These are phyloP conservation scores for Heliamphora exappendiculata DNA, from an alignment of 148 eudicot species.

Conservation along the genomic window DNA sequence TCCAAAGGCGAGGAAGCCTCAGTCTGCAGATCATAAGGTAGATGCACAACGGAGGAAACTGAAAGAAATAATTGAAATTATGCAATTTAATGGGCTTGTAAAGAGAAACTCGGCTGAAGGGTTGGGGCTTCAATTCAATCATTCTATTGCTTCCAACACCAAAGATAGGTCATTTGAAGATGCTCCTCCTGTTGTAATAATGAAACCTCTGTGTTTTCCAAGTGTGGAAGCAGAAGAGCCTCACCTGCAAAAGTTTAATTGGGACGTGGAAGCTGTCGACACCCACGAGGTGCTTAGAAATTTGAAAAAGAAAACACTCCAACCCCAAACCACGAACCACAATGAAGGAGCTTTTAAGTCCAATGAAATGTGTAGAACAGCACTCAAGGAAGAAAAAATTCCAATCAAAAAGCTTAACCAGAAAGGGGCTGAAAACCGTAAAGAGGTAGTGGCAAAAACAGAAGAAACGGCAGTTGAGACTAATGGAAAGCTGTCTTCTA, in stretches of 20 bases:
- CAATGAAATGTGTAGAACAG: conserved; percentile 23
- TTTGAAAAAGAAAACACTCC: too few relatives aligned
- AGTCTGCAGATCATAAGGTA: conserved; percentile 19
- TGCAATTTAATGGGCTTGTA: conserved; percentile 50
- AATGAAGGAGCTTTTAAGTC: conserved; percentile 12
- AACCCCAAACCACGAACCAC: too few relatives aligned
- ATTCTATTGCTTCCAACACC: conserved; percentile 13
- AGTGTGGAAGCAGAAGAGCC: conserved; percentile 17
- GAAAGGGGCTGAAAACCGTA: conserved; percentile 11
- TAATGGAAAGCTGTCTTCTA: conserved; percentile 22
- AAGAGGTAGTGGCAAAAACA: conserved; percentile 9
- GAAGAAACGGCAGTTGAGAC: conserved; percentile 14
- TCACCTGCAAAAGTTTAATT: conserved; percentile 9
- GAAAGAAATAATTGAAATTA: conserved; percentile 44
- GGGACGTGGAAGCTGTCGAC: conserved; percentile 14
- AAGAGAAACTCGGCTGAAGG: conserved; percentile 18
- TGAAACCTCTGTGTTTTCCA: conserved; percentile 42
- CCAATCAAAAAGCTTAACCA: conserved; percentile 9
- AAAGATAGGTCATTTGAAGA: conserved; percentile 19
- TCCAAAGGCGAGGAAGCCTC: conserved; percentile 41
- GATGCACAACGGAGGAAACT: conserved; percentile 35
- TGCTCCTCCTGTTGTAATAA: conserved; percentile 54
- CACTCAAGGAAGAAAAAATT: conserved; percentile 10
- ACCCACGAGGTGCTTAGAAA: too few relatives aligned
- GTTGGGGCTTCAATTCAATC: conserved; percentile 2